phyloP scores from a whole-genome alignment of 108 stramenopile genomes.

The Cyclotella choctawhatcheeana region DNA sequence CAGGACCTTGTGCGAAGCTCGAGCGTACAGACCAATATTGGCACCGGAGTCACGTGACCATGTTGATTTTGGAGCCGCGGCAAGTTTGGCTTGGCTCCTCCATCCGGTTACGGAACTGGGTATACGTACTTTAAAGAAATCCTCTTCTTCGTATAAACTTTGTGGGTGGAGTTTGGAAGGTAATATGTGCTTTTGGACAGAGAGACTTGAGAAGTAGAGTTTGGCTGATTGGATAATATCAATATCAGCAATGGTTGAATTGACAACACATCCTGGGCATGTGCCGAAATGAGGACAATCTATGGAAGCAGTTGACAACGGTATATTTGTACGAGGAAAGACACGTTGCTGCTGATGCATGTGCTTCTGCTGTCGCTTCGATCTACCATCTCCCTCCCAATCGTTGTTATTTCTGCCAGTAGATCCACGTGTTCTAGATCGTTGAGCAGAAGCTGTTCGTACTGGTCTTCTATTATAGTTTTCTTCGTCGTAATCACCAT shows the following conservation, averaged over 20 bases:
- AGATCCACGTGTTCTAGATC: not conserved
- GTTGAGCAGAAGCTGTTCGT: constrained; percentile 1
- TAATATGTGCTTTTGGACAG: constrained; percentile 62
- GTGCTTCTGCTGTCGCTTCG: not conserved
- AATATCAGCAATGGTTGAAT: constrained; percentile 50
- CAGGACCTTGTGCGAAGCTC: constrained; percentile 83
- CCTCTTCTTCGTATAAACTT: constrained; percentile 49
- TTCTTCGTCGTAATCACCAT: constrained; percentile 4
- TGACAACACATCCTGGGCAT: constrained; percentile 81
- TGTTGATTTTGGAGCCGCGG: constrained; percentile 61
- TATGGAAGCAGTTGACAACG: constrained; percentile 18
- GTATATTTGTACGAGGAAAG: not conserved
- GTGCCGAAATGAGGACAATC: constrained; percentile 70
- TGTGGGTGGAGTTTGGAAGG: constrained; percentile 6
- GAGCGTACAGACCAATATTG: constrained; percentile 87
- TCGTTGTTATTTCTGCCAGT: not conserved
- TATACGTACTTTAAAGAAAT: constrained; percentile 66
- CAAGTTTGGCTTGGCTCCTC: constrained; percentile 88
- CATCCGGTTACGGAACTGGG: constrained; percentile 68
- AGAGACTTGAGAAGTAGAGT: constrained; percentile 74
- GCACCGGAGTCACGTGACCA: constrained; percentile 69
- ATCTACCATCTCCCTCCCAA: not conserved
- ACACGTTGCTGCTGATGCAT: not conserved
- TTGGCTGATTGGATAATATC: constrained; percentile 72
- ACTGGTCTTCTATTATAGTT: not conserved